Evolutionary conservation across 148 eudicot species (phyloP), one percentile per base, ranked within the genome.

Genomic region (Limonium bicolor): DNA sequence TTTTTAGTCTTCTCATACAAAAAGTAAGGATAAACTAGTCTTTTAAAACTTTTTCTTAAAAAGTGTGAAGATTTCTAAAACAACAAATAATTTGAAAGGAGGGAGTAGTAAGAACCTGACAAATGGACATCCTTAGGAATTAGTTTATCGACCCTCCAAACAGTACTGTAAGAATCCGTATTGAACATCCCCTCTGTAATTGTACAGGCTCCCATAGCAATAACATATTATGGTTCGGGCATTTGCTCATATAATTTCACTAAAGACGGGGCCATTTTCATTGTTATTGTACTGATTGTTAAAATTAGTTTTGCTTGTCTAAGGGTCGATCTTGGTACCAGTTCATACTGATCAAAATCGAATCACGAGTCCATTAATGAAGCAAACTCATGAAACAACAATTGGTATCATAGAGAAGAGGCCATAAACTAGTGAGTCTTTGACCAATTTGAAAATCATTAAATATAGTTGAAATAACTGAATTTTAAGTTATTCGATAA

Each of bases 211-310:
- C 4, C 46, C 26, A 41, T 41, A 41, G 27, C 26, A 41, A 41
- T 41, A 41, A 41, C 26, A 20, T 20, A 41, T 41, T 41, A 20
- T 20, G 46, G n/a, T 41, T 41, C 17, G n/a, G 27, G 27, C 26
- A 41, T 41, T 41, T 13, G 46, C 46, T 20, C 17, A 41, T 41
- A 20, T 41, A 41, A 41, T 41, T 28, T 41, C 46, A 41, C 46
- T 12, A 38, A 12, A 38, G 3, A 38, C 3, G 42, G 42, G 20
- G 42, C 19, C 19, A 15, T n/a, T n/a, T n/a, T n/a, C n/a, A n/a
- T n/a, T n/a, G n/a, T n/a, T n/a, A n/a, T n/a, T n/a, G n/a, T n/a
- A 40, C 22, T 6, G 7, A 7, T 6, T 15, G 22, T 17, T 18
- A 40, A 40, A 40, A 40, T 40, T 16, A 40, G 44, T 9, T 40